Percentiles rank a stretch among this genome's conserved stretches.
phyloP scores from a whole-genome alignment of 148 eudicot species.

The Chenopodium formosanum region DNA sequence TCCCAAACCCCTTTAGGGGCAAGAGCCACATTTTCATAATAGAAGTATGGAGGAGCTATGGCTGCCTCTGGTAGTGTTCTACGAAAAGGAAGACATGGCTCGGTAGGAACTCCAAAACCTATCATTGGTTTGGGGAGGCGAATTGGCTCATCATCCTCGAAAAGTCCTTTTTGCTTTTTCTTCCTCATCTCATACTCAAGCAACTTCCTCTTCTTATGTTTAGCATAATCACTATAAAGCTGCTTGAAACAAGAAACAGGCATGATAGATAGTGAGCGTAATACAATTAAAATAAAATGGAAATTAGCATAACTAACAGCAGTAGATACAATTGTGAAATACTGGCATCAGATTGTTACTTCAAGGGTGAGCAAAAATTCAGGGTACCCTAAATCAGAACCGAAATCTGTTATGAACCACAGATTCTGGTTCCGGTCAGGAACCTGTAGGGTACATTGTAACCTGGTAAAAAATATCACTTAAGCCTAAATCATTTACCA shows the following conservation, averaged over 20 bases:
- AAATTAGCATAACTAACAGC: background rate
- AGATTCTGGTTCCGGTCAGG: no score
- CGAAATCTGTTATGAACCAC: no score
- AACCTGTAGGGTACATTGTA: no score
- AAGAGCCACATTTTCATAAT: slow-evolving; percentile 90
- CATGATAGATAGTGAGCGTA: background rate
- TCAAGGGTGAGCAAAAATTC: no score
- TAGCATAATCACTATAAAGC: slow-evolving; percentile 13
- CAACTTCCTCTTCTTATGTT: slow-evolving; percentile 52
- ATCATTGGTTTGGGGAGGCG: slow-evolving; percentile 91
- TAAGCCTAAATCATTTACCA: no score
- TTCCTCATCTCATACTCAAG: slow-evolving; percentile 23
- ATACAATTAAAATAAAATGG: background rate
- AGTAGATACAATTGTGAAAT: background rate
- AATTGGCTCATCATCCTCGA: slow-evolving; percentile 48
- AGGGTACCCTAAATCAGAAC: no score
- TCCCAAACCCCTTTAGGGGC: slow-evolving; percentile 95
- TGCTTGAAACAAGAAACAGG: background rate
- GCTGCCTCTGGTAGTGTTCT: slow-evolving; percentile 66
- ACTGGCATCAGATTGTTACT: background rate
- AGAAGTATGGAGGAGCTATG: slow-evolving; percentile 75
- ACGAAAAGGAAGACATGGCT: slow-evolving; percentile 16
- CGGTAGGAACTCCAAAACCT: slow-evolving; percentile 75
- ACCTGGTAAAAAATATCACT: no score
- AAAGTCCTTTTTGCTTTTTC: slow-evolving; percentile 36